Conservation (phyloP, 2,329 filamentous ascomycete genomes). For the Rachicladosporium sp. region DNA sequence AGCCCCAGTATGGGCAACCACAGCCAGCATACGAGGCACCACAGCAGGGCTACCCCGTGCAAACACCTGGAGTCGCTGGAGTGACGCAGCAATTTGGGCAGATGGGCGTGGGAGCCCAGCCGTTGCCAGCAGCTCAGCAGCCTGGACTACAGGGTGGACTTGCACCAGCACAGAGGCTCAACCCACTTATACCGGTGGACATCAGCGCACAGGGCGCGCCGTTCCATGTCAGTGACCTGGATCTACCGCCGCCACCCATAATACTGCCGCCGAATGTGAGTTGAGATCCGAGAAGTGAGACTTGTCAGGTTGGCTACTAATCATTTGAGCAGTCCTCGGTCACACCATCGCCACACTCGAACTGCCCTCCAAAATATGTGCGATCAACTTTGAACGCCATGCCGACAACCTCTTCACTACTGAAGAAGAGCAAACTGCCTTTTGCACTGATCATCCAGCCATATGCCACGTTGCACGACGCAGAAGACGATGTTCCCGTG, state of each 20-base stretch:
- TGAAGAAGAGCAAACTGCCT: conserved; percentile 94
- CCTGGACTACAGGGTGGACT: conserved; percentile 31
- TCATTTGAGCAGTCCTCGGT: conserved; percentile 51
- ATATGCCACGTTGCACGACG: conserved; percentile 83
- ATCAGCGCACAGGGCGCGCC: conserved; percentile 65
- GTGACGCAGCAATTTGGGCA: conserved; percentile 74
- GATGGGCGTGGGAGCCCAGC: conserved; percentile 55
- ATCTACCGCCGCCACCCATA: conserved; percentile 81
- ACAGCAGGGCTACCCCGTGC: conserved; percentile 49
- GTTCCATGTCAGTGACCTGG: conserved; percentile 86
- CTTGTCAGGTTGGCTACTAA: background rate
- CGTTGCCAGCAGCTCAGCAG: conserved; percentile 11
- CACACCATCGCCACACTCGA: conserved; percentile 79
- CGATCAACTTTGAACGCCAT: conserved; percentile 91
- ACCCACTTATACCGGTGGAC: conserved; percentile 86
- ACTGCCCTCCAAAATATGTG: conserved; percentile 87
- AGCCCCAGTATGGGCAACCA: conserved; percentile 25
- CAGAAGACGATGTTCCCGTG: conserved; percentile 80
- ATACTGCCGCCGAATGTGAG: conserved; percentile 83
- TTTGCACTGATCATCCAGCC: conserved; percentile 95
- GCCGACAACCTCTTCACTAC: conserved; percentile 77
- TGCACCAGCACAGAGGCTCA: conserved; percentile 48
- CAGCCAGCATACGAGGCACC: conserved; percentile 54
- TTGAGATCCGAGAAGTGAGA: conserved; percentile 12
- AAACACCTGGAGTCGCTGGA: conserved; percentile 36